phyloP scores from a whole-genome alignment of 1,284 basidiomycete genomes.

The Ustilago esculenta region DNA sequence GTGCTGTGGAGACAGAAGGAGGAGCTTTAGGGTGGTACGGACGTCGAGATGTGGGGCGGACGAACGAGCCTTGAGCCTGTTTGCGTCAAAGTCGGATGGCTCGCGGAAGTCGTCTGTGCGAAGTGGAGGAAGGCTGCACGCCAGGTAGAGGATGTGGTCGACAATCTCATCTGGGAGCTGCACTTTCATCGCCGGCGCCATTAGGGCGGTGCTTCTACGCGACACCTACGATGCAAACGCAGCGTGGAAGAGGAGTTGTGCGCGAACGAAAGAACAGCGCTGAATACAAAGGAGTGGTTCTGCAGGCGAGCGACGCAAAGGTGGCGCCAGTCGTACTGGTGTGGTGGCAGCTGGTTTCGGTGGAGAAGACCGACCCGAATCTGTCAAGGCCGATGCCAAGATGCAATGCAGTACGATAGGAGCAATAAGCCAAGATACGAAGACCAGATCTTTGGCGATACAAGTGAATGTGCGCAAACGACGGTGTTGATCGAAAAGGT shows the following conservation, averaged over 20 bases:
- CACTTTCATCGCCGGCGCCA: conserved; percentile 18
- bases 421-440: too few species aligned
- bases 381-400: too few species aligned
- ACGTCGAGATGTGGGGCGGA: conserved; percentile 47
- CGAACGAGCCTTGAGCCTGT: conserved; percentile 39
- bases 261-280: too few species aligned
- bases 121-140: conserved; percentile 44
- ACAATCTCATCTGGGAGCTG: conserved; percentile 53
- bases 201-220: not conserved
- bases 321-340: too few species aligned
- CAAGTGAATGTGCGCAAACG: too few species aligned
- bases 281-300: too few species aligned
- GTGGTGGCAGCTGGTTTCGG: too few species aligned
- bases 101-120: conserved; percentile 29
- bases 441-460: too few species aligned
- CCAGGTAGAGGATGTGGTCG: conserved; percentile 48
- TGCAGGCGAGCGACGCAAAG: not conserved
- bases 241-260: not conserved
- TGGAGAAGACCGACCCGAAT: too few species aligned
- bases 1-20: conserved; percentile 46
- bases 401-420: too few species aligned
- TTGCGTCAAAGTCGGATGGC: conserved; percentile 36
- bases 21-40: conserved; percentile 41
- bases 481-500: too few species aligned
- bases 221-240: not conserved